These are phyloP conservation scores for Neurospora sp. DNA, from an alignment of 495 filamentous ascomycete species.

Conservation along the genomic window DNA sequence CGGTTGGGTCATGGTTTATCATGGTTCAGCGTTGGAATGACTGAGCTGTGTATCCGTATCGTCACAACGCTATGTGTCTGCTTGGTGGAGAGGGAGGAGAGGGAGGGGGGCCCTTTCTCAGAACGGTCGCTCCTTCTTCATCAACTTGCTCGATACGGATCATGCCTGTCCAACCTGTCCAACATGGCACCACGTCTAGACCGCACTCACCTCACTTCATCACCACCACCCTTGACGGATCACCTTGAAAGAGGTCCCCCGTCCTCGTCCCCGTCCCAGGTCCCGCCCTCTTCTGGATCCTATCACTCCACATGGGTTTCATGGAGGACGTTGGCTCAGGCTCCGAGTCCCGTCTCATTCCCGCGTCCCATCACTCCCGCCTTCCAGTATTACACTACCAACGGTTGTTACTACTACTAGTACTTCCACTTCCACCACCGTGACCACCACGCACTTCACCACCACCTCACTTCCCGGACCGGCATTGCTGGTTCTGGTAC, in stretches of 20 bases:
- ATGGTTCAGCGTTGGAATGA: neutral
- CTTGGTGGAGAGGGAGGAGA: neutral
- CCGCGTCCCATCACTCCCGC: neutral
- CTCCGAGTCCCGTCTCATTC: neutral
- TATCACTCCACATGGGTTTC: neutral
- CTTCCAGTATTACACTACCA: neutral
- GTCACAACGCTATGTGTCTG: neutral
- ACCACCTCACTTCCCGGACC: neutral
- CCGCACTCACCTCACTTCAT: slow-evolving; percentile 11
- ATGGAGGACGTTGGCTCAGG: neutral
- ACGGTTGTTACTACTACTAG: neutral
- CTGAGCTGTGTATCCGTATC: neutral
- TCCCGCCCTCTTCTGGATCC: neutral
- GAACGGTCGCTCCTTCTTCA: neutral
- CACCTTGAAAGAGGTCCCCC: neutral
- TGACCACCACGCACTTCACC: neutral
- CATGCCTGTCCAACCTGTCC: slow-evolving; percentile 18
- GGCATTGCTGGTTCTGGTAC: neutral
- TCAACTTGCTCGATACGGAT: slow-evolving; percentile 2
- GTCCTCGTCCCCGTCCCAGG: neutral
- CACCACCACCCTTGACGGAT: neutral
- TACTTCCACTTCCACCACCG: neutral
- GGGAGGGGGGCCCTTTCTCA: neutral
- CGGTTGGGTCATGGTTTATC: neutral
- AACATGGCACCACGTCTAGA: slow-evolving; percentile 19